Percentiles rank a stretch among this genome's conserved stretches.
Evolutionary conservation across 192 early-diverging fungal species (phyloP).

Genomic region (Coemansia sp.): DNA sequence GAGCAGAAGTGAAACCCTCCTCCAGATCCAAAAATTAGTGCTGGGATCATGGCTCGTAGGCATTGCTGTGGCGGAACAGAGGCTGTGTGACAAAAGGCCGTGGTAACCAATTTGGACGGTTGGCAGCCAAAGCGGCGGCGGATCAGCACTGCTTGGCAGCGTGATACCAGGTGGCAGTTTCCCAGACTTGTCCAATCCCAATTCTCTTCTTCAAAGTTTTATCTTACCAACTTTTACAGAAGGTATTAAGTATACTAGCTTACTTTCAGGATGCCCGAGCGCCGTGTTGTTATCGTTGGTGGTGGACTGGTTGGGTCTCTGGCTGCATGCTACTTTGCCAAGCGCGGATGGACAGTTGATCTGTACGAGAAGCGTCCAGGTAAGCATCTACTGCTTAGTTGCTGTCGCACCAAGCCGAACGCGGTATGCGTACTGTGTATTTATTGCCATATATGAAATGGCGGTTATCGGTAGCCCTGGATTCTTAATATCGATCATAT

Average conservation of each 20-base stretch:
- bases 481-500: not conserved
- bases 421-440: not conserved
- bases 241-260: not conserved
- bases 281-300: slow-evolving; percentile 68
- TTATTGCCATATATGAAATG: not conserved
- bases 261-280: slow-evolving; percentile 19
- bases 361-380: slow-evolving; percentile 80
- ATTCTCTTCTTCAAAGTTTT: not conserved
- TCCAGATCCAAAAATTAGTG: too few species aligned
- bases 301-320: slow-evolving; percentile 93
- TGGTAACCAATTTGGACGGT: too few species aligned
- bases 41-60: too few species aligned
- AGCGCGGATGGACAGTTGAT: slow-evolving; percentile 85
- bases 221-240: not conserved
- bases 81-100: too few species aligned
- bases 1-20: too few species aligned
- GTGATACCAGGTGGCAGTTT: not conserved
- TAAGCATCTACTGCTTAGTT: slow-evolving; percentile 12
- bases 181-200: not conserved
- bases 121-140: not conserved
- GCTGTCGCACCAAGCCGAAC: not conserved
- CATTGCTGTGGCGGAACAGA: too few species aligned
- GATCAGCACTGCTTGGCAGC: slow-evolving; percentile 1
- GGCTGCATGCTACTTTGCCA: slow-evolving; percentile 85
- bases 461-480: not conserved